These are phyloP conservation scores for Aspergillus ochraceus DNA, from an alignment of 2,329 filamentous ascomycete species.

Conservation along the genomic window DNA sequence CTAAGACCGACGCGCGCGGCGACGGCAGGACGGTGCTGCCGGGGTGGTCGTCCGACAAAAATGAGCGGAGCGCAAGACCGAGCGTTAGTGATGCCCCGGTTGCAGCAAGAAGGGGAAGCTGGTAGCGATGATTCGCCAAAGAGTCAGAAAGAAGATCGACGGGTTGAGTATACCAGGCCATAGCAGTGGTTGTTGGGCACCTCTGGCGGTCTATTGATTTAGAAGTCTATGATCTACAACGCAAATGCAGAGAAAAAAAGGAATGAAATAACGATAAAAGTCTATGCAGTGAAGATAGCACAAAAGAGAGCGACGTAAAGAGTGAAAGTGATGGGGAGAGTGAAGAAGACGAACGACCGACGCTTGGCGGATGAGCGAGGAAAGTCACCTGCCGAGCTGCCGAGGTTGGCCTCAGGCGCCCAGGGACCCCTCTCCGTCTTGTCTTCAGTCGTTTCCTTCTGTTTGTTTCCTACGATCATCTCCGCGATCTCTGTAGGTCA, in stretches of 20 bases:
- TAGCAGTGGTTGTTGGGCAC: slow-evolving; percentile 12
- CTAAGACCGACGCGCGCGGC: slow-evolving; percentile 32
- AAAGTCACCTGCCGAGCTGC: neutral
- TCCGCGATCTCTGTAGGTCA: neutral
- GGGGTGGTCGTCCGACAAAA: slow-evolving; percentile 20
- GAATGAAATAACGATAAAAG: neutral
- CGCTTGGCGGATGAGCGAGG: neutral
- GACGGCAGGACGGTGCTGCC: slow-evolving; percentile 31
- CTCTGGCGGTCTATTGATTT: slow-evolving; percentile 1
- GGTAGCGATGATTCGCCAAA: slow-evolving; percentile 28
- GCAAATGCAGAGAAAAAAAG: neutral
- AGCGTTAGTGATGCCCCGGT: slow-evolving; percentile 38
- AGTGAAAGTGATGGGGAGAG: slow-evolving; percentile 1
- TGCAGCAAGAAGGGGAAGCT: slow-evolving; percentile 35
- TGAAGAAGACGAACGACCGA: neutral
- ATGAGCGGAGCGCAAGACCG: slow-evolving; percentile 31
- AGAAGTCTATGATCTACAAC: slow-evolving; percentile 1
- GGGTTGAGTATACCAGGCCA: slow-evolving; percentile 37
- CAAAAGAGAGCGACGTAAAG: neutral
- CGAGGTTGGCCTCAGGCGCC: slow-evolving; percentile 3
- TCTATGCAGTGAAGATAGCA: neutral
- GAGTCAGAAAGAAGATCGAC: slow-evolving; percentile 35
- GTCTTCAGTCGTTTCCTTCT: neutral
- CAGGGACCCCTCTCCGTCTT: neutral
- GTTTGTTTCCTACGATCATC: neutral